Base-by-base conservation (phyloP, 768 basidiomycete genomes). In the Pholiota microspora region DNA sequence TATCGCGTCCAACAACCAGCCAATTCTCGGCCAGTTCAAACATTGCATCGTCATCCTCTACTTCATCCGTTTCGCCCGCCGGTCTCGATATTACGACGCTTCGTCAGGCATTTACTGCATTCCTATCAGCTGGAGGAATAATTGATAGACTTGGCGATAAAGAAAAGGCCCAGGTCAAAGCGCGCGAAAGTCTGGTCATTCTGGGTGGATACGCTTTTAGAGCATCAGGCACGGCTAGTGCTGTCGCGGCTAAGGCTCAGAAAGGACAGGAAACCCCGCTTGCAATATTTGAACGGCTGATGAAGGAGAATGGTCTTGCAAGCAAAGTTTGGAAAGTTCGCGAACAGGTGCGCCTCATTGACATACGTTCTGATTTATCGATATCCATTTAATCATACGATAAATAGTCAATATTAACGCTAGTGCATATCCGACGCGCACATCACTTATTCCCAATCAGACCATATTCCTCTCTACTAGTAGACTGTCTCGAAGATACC, bases 251-350 rank as follows among this genome's bases (percentile, higher is more conserved):
- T 51, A 77, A 76, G 56, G 75, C 76, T 54, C 77, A 77, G 32
- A 92, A 91, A 68, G 80, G 82, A 23, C 74, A 75, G 13, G 90
- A 93, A 70, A 82, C 83, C 13, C 87, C 89, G 9, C 67, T 88
- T 46, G 73, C 75, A 62, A 72, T 85, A 27, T 89, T 92, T 59
- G 92, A 94, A 67, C 76, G 83, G 42, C 78, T 80, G 60, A 51
- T 95, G 57, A 82, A 79, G 61, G 94, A 95, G 61, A 74, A 66
- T 5, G 94, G 88, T 2, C 68, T 95, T 34, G 73, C 72, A 38
- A 92, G 89, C 71, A 95, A 94, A 74, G 86, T 88, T 7, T 88
- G 88, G 83, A 87, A 88, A 69, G 85, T 92, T 32, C 78, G 89
- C 51, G 93, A 96, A 69, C 93, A 94, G 80, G 92, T 88, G 65